Evolutionary conservation across 1,139 yeast genomes (phyloP).

Genomic region (Protomyces macrosporus): DNA sequence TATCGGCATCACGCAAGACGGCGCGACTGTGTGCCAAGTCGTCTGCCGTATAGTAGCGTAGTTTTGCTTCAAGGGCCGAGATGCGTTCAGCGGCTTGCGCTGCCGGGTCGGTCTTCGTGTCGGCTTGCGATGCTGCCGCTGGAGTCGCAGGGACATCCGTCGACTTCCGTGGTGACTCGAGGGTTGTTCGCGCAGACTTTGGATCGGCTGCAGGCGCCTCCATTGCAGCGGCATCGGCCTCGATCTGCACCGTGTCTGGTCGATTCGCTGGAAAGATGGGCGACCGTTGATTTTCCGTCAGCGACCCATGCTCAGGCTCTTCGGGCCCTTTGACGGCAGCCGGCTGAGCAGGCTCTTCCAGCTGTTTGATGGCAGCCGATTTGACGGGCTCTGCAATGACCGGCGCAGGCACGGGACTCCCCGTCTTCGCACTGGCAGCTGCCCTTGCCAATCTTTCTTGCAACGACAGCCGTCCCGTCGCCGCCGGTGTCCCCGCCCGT

Average conservation of each 20-base stretch:
- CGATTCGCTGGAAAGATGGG: conserved; percentile 8
- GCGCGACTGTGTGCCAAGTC: neutral
- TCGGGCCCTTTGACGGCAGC: neutral
- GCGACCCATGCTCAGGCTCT: neutral
- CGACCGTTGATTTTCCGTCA: conserved; percentile 18
- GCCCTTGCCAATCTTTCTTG: conserved; percentile 16
- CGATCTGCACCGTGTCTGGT: neutral
- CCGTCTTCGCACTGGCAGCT: neutral
- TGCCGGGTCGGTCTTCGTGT: neutral
- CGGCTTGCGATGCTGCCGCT: neutral
- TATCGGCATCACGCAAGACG: neutral
- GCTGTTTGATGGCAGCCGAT: neutral
- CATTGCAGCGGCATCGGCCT: neutral
- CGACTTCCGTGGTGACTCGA: neutral
- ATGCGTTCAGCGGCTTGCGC: conserved; percentile 15
- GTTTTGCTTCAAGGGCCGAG: conserved; percentile 13
- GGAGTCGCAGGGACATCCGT: neutral
- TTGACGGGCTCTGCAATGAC: neutral
- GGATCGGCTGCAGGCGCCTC: neutral
- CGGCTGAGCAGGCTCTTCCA: neutral
- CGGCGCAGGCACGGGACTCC: neutral
- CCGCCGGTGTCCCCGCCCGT: neutral
- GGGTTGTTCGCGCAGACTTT: neutral
- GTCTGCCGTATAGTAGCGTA: conserved; percentile 8
- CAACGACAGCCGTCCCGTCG: neutral